Conservation (phyloP, 495 filamentous ascomycete species). For the Cercophora samala region DNA sequence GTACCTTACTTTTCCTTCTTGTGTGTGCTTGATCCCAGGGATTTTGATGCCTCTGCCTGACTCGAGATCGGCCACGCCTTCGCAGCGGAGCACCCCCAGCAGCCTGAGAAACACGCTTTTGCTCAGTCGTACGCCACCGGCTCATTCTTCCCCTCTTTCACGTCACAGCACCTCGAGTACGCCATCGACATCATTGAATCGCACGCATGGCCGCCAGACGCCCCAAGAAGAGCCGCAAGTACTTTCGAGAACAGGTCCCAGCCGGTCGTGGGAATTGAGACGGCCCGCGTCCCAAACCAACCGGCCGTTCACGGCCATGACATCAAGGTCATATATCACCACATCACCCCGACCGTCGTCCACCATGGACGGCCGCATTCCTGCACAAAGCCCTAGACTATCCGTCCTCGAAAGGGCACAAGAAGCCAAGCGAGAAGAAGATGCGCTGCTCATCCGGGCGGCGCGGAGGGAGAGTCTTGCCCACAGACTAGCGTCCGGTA, state of each 20-base stretch:
- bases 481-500: background rate
- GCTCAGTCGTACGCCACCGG: background rate
- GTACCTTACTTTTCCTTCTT: background rate
- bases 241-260: background rate
- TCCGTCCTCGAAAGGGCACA: conserved; percentile 1
- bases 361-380: background rate
- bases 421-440: background rate
- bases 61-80: background rate
- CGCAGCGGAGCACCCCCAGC: background rate
- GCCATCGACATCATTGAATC: background rate
- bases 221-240: conserved; percentile 10
- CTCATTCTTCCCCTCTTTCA: background rate
- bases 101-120: background rate
- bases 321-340: background rate
- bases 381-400: background rate
- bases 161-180: background rate
- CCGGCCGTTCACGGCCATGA: background rate
- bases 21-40: background rate
- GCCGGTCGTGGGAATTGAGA: background rate
- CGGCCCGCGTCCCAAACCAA: background rate
- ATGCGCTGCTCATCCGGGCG: background rate
- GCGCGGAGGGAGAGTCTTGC: conserved; percentile 8
- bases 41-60: background rate
- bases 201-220: conserved; percentile 8
- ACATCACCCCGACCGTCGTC: background rate